phyloP scores from a whole-genome alignment of 2,329 filamentous ascomycete species.

The Microcyclospora tardicrescens region DNA sequence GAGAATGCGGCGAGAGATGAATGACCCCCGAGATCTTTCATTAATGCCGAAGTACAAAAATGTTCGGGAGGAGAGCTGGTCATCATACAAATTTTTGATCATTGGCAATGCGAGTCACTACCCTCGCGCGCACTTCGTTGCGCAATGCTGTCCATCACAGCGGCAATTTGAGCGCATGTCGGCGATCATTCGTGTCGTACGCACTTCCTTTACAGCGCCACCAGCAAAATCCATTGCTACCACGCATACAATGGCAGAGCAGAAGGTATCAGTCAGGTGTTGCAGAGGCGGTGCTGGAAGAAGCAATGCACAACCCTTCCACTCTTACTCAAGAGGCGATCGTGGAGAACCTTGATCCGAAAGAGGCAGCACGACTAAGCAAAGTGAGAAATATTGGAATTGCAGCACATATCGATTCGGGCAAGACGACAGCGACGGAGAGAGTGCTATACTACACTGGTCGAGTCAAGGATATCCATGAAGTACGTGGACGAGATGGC shows the following conservation, averaged over 20 bases:
- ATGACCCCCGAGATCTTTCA: neutral
- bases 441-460: conserved; percentile 97
- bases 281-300: conserved; percentile 32
- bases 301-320: conserved; percentile 44
- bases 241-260: conserved; percentile 6
- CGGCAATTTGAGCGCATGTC: conserved; percentile 7
- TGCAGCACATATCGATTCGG: conserved; percentile 95
- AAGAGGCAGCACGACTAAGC: conserved; percentile 64
- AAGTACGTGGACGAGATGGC: conserved; percentile 86
- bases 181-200: conserved; percentile 14
- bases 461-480: conserved; percentile 91
- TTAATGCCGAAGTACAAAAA: neutral
- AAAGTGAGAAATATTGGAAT: conserved; percentile 95
- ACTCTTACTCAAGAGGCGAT: conserved; percentile 50
- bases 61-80: neutral
- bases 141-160: conserved; percentile 13
- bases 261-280: conserved; percentile 17
- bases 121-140: conserved; percentile 18
- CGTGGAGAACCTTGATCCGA: conserved; percentile 65
- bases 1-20: neutral
- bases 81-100: neutral
- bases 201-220: conserved; percentile 6
- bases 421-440: conserved; percentile 93
- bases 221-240: conserved; percentile 11
- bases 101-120: conserved; percentile 10